phyloP scores from a whole-genome alignment of 1,284 basidiomycete species.

The Jaminaea rosea region DNA sequence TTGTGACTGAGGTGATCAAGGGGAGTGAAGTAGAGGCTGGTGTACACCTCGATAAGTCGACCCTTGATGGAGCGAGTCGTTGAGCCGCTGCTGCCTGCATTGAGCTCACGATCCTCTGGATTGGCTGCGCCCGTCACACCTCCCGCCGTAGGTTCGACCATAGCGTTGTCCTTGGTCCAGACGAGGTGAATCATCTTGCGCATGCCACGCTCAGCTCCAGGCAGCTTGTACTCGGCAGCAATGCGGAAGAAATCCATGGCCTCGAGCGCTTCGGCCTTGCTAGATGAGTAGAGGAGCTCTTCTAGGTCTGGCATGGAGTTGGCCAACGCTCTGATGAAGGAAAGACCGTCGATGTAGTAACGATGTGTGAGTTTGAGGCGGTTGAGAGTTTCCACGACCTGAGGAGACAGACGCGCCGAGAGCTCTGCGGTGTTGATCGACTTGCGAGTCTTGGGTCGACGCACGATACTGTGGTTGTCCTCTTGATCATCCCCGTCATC shows the following conservation, averaged over 20 bases:
- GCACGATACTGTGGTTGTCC: conserved; percentile 37
- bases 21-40: conserved; percentile 69
- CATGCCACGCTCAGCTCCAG: conserved; percentile 59
- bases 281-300: conserved; percentile 76
- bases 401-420: conserved; percentile 8
- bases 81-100: conserved; percentile 64
- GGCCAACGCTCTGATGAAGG: conserved; percentile 77
- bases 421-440: conserved; percentile 1
- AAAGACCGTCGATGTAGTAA: conserved; percentile 77
- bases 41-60: conserved; percentile 81
- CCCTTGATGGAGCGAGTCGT: not conserved
- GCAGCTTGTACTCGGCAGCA: conserved; percentile 72
- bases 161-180: conserved; percentile 88
- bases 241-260: conserved; percentile 89
- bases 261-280: conserved; percentile 87
- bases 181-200: conserved; percentile 95
- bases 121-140: not conserved
- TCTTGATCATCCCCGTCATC: conserved; percentile 47
- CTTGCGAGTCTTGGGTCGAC: conserved; percentile 6
- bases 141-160: conserved; percentile 50
- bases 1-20: conserved; percentile 58
- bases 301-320: conserved; percentile 65
- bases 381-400: conserved; percentile 50
- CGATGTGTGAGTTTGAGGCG: conserved; percentile 71
- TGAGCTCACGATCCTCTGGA: conserved; percentile 64